Evolutionary conservation across 192 early-diverging fungal species (phyloP), one percentile per base, ranked within the genome.

Genomic region (Coemansia sp.): DNA sequence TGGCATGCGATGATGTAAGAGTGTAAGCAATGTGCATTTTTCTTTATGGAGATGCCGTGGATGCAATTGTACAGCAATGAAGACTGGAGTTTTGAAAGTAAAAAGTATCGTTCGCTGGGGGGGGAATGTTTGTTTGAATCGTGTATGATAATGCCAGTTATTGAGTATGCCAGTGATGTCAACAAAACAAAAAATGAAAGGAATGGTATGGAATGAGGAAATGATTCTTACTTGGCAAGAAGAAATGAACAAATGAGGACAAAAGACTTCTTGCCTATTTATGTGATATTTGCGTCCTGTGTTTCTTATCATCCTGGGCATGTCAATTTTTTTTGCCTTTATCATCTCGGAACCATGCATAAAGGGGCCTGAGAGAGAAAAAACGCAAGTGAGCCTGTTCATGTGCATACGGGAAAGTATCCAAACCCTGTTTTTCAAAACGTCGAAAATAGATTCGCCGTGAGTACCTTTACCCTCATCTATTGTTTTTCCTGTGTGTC

Each of bases 321-420:
- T 14, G 44, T 18, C 14, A 18, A 5, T 24, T 52, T 52, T 23
- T 23, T 52, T 52, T 6, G 2, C 18, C 4, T 20, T 48, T 48
- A 20, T 48, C 49, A 24, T 52, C 21, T 52, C 49, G 12, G 23
- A 52, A 24, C 7, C 21, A 52, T 52, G 49, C 49, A 52, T 52
- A 52, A 21, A 52, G 23, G 9, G 49, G 8, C 46, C 46, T 20
- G 20, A 15, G 9, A 52, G 39, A 41, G 12, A 52, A 21, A 52
- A 52, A 24, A 21, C 21, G 49, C 49, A 52, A 12, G 49, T 26
- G 49, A 52, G 49, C 49, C 49, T 52, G 49, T 52, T 52, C 49
- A 52, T 52, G 49, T 52, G 49, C 49, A 52, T 52, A 24, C 1
- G 1, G 12, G 6, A 6, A 23, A 52, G 49, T 26, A 52, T 24